Evolutionary conservation across 768 basidiomycete species (phyloP), one percentile per base, ranked within the genome.

Genomic region (Trametes meyenii): DNA sequence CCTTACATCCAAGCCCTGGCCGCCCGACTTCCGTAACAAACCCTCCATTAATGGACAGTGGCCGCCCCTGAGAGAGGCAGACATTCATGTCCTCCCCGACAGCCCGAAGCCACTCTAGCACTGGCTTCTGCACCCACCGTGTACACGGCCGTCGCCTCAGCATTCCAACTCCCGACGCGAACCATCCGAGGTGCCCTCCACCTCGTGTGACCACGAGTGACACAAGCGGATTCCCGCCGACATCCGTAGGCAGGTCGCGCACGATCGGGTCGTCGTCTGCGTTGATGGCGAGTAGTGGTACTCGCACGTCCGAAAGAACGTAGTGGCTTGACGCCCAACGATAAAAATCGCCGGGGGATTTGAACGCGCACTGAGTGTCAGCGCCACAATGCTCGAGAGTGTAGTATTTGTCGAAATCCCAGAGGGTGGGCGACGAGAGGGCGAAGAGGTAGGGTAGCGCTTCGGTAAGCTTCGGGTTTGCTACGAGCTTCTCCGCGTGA

Each of bases 171-270:
- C 46, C 44, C 33, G 55, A 55, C 73, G 88, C 82, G 66, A 92
- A 92, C 90, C 91, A 95, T 36, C 92, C 93, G 13, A 93, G 79
- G 75, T 93, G 90, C 0, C 91, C 90, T 0, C 90, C 92, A n/a
- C 77, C 73, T 29, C 76, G 72, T 0, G 92, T 92, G 51, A 87
- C 69, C 24, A 77, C 85, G 75, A 87, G 84, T 2, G 83, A 76
- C 12, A 87, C 81, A 67, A 81, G 80, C 7, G 76, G 76, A 63
- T 83, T 84, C 21, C 77, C 79, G 60, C 77, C 80, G 7, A 78
- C 79, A 61, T 86, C 79, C 70, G 81, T 78, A 36, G 89, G 89
- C 42, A 88, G 79, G 57, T 83, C 77, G 44, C 78, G 80, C 24
- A 92, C 85, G 43, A 93, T 81, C 19, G 92, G 92, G 72, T 92